A percentile compares a stretch with the other conserved stretches of the same genome.
phyloP scores from a whole-genome alignment of 768 basidiomycete genomes.

The Rhodotorula diobovata region DNA sequence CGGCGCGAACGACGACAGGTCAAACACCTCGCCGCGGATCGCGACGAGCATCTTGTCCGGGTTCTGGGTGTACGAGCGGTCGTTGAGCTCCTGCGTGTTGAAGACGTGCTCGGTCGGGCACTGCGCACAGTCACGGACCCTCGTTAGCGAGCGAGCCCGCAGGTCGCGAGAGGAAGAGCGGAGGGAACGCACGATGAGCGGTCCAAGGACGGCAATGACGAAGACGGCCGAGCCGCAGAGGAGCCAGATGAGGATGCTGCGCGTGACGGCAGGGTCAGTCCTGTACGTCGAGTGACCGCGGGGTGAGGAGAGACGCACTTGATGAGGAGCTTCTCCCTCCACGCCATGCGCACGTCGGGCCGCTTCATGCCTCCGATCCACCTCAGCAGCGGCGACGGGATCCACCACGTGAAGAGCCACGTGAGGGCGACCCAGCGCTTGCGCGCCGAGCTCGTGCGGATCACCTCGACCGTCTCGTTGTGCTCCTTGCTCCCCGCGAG shows the following conservation, averaged over 20 bases:
- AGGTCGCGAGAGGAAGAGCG: no score
- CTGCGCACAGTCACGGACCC: conserved; percentile 11
- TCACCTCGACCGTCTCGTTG: conserved; percentile 65
- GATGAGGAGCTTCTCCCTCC: conserved; percentile 93
- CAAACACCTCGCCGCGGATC: conserved; percentile 92
- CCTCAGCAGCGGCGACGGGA: conserved; percentile 65
- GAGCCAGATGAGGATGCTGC: conserved; percentile 81
- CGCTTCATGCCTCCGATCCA: conserved; percentile 89
- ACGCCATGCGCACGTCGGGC: conserved; percentile 85
- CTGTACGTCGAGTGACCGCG: not conserved
- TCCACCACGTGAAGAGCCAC: conserved; percentile 88
- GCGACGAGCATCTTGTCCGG: conserved; percentile 74
- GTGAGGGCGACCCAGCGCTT: conserved; percentile 81
- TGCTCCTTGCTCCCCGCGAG: not conserved
- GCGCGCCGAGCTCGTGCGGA: conserved; percentile 75
- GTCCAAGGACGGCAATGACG: conserved; percentile 81
- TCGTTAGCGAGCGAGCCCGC: no score
- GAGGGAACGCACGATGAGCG: conserved; percentile 56
- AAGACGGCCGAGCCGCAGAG: conserved; percentile 82
- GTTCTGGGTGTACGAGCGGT: conserved; percentile 59
- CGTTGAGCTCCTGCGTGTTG: conserved; percentile 66
- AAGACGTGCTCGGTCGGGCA: conserved; percentile 94
- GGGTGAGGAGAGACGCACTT: conserved; percentile 50
- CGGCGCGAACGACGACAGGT: conserved; percentile 63
- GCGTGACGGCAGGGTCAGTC: not conserved